phyloP scores from a whole-genome alignment of 345 rosid species.

The Atalantia buxifolia region DNA sequence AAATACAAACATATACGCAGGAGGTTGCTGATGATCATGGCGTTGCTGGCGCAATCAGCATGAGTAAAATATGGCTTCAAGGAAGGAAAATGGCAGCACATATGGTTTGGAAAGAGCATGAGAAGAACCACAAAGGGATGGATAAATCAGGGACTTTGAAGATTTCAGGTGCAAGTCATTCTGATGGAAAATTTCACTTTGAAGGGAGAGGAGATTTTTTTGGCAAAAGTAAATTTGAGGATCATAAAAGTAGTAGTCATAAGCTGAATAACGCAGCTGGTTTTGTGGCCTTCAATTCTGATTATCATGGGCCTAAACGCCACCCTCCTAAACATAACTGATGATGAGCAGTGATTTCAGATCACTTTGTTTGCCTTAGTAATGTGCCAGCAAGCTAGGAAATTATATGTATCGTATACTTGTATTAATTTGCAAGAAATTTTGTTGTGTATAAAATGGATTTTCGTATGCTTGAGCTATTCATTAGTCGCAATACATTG shows the following conservation, averaged over 20 bases:
- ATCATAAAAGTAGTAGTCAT: constrained; percentile 1
- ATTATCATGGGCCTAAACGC: constrained; percentile 38
- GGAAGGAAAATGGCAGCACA: constrained; percentile 41
- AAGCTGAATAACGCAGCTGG: constrained; percentile 13
- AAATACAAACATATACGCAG: constrained; percentile 13
- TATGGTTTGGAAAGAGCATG: constrained; percentile 6
- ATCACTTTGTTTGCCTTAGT: constrained; percentile 7
- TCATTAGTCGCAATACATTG: no score
- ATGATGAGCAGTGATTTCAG: constrained; percentile 7
- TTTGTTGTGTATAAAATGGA: background rate
- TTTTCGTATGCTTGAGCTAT: background rate
- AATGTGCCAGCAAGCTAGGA: constrained; percentile 5
- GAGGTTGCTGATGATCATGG: constrained; percentile 18
- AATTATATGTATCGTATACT: background rate
- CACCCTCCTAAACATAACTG: constrained; percentile 48
- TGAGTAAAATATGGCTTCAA: constrained; percentile 13
- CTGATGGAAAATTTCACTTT: constrained; percentile 31
- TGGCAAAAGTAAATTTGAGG: constrained; percentile 15
- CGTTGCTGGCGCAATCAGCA: background rate
- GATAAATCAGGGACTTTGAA: constrained; percentile 3
- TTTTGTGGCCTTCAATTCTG: constrained; percentile 38
- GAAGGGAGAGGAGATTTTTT: constrained; percentile 18
- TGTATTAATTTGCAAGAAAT: background rate
- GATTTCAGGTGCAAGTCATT: constrained; percentile 46
- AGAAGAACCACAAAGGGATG: background rate